Base-by-base conservation (phyloP, 1,284 basidiomycete species). In the Sporisorium iseilematis-ciliati region DNA sequence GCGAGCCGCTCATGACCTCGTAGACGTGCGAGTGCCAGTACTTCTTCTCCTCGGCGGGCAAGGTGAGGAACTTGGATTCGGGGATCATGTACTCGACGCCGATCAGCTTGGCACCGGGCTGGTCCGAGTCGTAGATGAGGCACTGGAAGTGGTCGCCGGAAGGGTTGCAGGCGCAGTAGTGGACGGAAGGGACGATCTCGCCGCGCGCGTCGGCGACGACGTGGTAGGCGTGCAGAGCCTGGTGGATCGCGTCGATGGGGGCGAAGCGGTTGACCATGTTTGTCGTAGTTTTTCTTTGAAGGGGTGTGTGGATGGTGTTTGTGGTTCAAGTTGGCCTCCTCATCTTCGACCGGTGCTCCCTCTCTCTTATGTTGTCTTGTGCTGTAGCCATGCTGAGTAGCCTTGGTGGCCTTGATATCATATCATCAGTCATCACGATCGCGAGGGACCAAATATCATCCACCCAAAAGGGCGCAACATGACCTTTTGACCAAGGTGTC, bases 51-150 rank as follows among this genome's bases (percentile, higher is more conserved):
- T 88, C 87, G 16, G 82, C 68, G 0, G 87, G 84, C 0, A 90
- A 84, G 0, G 79, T 69, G 33, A 81, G 70, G 80, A 89, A 90
- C 18, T 87, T 68, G 82, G 86, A 38, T 57, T 88, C 88, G 3
- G 86, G 83, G 29, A 89, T 85, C 60, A 89, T 87, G 69, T 89
- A 90, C 77, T 89, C 89, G 49, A 90, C 87, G 0, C 88, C 88
- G 63, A 89, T 88, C 49, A 89, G 83, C 48, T 86, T 86, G 8
- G 89, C 88, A 57, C 88, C 85, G 2, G 86, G 81, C 45, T 84
- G 78, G 41, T 87, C 86, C 0, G 86, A 87, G 80, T 89, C 88
- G 74, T 89, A 89, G 59, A 89, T 87, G 48, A 87, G 73, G 63
- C 87, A 79, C 43, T 77, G 75, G 21, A 65, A 68, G 12, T 62